A percentile compares a stretch with the other conserved stretches of the same genome.
Conservation (phyloP, 176 grass and related monocot species). For the Urochloa ruziziensis region DNA sequence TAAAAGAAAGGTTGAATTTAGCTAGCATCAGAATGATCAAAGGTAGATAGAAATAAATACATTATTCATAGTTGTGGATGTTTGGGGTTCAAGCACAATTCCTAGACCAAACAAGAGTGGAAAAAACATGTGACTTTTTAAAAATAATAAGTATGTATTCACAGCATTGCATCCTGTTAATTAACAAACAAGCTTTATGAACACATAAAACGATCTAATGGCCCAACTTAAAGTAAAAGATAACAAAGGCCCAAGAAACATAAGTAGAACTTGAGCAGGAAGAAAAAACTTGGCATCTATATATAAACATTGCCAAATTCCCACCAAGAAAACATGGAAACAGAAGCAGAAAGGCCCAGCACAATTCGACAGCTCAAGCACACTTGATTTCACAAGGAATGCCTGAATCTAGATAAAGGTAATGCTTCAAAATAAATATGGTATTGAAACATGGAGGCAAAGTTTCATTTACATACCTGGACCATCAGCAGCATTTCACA, state of each 20-base stretch:
- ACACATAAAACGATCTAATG: not conserved
- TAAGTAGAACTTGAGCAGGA: not conserved
- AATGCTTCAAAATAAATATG: slow-evolving; percentile 4
- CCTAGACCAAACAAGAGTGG: not conserved
- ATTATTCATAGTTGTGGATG: not conserved
- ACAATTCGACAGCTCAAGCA: slow-evolving; percentile 18
- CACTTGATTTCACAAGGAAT: not conserved
- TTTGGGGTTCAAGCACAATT: slow-evolving; percentile 16
- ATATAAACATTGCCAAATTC: not conserved
- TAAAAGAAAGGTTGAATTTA: slow-evolving; percentile 42
- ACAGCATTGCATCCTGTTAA: slow-evolving; percentile 6
- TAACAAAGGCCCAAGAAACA: not conserved
- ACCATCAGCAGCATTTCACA: slow-evolving; percentile 99
- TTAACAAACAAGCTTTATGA: slow-evolving; percentile 5
- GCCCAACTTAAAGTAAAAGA: not conserved
- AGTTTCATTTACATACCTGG: slow-evolving; percentile 59
- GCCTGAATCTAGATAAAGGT: not conserved
- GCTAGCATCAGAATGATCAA: slow-evolving; percentile 23
- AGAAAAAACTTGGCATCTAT: slow-evolving; percentile 6
- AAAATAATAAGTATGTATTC: not conserved
- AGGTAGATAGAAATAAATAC: not conserved
- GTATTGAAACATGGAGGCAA: slow-evolving; percentile 9
- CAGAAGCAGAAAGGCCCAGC: not conserved
- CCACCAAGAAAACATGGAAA: slow-evolving; percentile 12
- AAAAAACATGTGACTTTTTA: not conserved